Conservation (phyloP, 1,284 basidiomycete species). For the Kwoniella shivajii region DNA sequence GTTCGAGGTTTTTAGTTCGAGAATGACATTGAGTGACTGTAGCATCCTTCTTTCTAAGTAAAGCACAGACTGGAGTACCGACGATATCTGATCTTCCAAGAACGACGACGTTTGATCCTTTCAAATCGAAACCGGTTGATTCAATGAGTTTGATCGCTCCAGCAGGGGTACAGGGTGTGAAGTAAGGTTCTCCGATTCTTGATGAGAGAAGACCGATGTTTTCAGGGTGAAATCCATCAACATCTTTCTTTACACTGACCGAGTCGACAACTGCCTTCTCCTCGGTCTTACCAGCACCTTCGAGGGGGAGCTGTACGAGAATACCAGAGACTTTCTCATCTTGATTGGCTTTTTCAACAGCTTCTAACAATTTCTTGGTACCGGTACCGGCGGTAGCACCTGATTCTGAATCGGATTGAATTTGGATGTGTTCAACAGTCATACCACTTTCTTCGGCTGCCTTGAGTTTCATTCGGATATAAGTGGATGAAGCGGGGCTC, state of each 20-base stretch:
- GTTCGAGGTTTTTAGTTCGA: slow-evolving; percentile 76
- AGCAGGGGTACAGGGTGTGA: slow-evolving; percentile 93
- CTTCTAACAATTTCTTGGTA: slow-evolving; percentile 73
- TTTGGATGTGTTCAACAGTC: slow-evolving; percentile 75
- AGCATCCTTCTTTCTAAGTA: slow-evolving; percentile 87
- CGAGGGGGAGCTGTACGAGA: slow-evolving; percentile 94
- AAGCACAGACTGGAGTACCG: slow-evolving; percentile 88
- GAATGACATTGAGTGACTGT: slow-evolving; percentile 99
- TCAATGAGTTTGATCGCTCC: slow-evolving; percentile 90
- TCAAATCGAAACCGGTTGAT: slow-evolving; percentile 72
- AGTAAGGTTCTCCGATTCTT: slow-evolving; percentile 85
- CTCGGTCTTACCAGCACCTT: slow-evolving; percentile 78
- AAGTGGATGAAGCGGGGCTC: slow-evolving; percentile 84
- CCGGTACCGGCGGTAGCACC: slow-evolving; percentile 36
- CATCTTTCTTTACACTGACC: slow-evolving; percentile 92
- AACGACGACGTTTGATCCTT: slow-evolving; percentile 83
- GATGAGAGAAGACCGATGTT: slow-evolving; percentile 96
- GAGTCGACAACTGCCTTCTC: slow-evolving; percentile 92
- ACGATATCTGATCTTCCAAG: slow-evolving; percentile 98
- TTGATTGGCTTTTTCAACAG: slow-evolving; percentile 80
- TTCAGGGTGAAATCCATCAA: slow-evolving; percentile 99
- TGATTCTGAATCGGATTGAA: slow-evolving; percentile 68
- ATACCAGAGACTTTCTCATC: slow-evolving; percentile 85
- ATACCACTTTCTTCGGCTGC: slow-evolving; percentile 95
- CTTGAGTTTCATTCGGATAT: slow-evolving; percentile 97